Percentiles rank a stretch among this genome's conserved stretches.
Evolutionary conservation across 1,284 basidiomycete species (phyloP).

Genomic region (Mycena citricolor): DNA sequence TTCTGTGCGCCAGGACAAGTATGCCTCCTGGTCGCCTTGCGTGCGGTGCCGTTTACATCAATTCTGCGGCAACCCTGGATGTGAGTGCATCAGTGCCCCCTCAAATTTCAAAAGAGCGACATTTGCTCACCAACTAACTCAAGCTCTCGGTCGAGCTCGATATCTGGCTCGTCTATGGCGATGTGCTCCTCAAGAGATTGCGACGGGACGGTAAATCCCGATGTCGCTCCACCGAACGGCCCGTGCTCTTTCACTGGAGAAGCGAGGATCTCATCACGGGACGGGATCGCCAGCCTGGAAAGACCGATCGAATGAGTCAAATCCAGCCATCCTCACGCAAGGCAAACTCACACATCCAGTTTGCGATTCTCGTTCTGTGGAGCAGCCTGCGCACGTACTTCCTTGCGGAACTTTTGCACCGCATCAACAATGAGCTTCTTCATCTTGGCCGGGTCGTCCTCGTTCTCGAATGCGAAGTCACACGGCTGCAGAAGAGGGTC

Average conservation of each 20-base stretch:
- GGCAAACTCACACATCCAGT: too few species aligned
- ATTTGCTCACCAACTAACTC: too few species aligned
- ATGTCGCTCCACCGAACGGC: constrained; percentile 66
- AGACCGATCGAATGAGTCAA: constrained; percentile 11
- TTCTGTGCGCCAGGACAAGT: too few species aligned
- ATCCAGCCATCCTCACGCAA: too few species aligned
- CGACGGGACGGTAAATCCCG: constrained; percentile 54
- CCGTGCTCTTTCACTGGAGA: constrained; percentile 73
- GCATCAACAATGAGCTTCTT: constrained; percentile 93
- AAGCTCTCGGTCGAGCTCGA: constrained; percentile 82
- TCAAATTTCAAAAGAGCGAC: too few species aligned
- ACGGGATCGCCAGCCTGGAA: constrained; percentile 68
- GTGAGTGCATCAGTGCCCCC: too few species aligned
- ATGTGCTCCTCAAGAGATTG: constrained; percentile 51
- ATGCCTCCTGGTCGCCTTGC: too few species aligned
- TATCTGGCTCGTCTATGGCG: constrained; percentile 82
- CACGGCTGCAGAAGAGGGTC: constrained; percentile 83
- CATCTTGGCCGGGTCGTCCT: constrained; percentile 97
- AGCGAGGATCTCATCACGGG: constrained; percentile 75
- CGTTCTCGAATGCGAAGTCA: constrained; percentile 95
- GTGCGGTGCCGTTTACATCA: too few species aligned
- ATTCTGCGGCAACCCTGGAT: too few species aligned
- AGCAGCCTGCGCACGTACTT: constrained; percentile 81
- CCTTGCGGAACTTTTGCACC: constrained; percentile 84
- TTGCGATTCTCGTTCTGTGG: too few species aligned